phyloP scores from a whole-genome alignment of 1,284 basidiomycete genomes.

The Spongiforma sp. region DNA sequence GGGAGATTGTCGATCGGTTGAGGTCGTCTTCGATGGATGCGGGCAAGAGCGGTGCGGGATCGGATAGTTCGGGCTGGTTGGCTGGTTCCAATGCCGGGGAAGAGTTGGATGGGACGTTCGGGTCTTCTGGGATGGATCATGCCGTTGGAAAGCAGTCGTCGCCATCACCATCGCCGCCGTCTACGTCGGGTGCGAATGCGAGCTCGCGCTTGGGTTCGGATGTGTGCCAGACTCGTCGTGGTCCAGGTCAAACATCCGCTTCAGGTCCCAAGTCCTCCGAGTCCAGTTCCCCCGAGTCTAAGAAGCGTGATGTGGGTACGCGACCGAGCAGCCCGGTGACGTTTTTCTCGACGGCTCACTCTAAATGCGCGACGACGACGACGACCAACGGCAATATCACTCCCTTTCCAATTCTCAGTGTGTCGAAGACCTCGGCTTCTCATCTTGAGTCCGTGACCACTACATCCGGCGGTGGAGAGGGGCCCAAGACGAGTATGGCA shows the following conservation, averaged over 20 bases:
- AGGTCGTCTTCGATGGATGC: slow-evolving; percentile 31
- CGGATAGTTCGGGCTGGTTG: slow-evolving; percentile 22
- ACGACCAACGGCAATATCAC: slow-evolving; percentile 2
- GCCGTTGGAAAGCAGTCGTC: slow-evolving; percentile 3
- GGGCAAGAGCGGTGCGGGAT: slow-evolving; percentile 14
- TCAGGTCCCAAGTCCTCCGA: slow-evolving; percentile 1
- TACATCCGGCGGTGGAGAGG: slow-evolving; percentile 2
- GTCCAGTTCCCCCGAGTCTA: neutral
- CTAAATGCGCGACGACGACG: neutral
- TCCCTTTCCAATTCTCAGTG: slow-evolving; percentile 34
- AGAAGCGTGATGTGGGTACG: neutral
- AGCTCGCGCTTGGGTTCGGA: slow-evolving; percentile 6
- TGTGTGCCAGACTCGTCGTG: slow-evolving; percentile 2
- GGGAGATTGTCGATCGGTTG: slow-evolving; percentile 35
- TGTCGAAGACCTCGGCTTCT: slow-evolving; percentile 8
- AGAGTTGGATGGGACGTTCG: slow-evolving; percentile 14
- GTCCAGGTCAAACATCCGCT: neutral
- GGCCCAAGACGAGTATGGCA: slow-evolving; percentile 11
- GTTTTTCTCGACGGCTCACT: neutral
- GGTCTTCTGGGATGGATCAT: slow-evolving; percentile 3
- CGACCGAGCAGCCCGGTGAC: slow-evolving; percentile 4
- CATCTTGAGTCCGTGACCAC: neutral
- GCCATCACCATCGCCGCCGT: slow-evolving; percentile 3
- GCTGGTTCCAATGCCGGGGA: too few relatives aligned
- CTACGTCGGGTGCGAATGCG: slow-evolving; percentile 11